Percentiles rank a stretch among this genome's conserved stretches.
Conservation (phyloP, 192 early-diverging fungal species). For the Backusella liffmaniae region DNA sequence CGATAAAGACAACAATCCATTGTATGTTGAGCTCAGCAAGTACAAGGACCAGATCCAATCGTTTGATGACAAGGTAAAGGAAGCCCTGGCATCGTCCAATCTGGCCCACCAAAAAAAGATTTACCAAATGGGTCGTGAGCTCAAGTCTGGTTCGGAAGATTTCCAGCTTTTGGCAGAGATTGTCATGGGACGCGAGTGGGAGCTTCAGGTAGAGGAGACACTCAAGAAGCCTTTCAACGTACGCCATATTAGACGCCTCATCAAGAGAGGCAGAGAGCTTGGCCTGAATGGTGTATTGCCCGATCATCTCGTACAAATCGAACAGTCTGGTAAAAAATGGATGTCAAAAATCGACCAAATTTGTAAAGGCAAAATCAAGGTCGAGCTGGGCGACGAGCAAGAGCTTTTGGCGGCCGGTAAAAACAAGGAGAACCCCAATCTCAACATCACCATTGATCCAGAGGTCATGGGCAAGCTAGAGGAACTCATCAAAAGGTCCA, state of each 20-base stretch:
- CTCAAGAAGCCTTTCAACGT: neutral
- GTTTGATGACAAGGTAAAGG: constrained; percentile 25
- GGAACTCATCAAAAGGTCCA: constrained; percentile 37
- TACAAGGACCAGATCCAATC: constrained; percentile 33
- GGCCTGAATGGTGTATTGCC: neutral
- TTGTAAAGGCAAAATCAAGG: constrained; percentile 13
- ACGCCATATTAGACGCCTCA: neutral
- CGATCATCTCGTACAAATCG: neutral
- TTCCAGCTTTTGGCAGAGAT: neutral
- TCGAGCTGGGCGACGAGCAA: neutral
- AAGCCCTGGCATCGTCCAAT: neutral
- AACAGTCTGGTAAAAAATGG: neutral
- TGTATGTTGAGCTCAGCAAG: neutral
- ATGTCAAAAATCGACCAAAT: neutral
- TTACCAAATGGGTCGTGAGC: neutral
- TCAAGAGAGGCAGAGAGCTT: neutral
- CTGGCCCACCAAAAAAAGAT: neutral
- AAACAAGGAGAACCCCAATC: neutral
- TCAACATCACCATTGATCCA: neutral
- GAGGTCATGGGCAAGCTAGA: constrained; percentile 45
- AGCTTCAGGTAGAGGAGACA: neutral
- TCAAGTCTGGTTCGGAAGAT: neutral
- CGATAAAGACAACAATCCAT: neutral
- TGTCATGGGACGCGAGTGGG: neutral
- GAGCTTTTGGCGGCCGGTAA: neutral